Conservation (phyloP, 2,329 filamentous ascomycete species). For the Aspergillus spinulosporus region DNA sequence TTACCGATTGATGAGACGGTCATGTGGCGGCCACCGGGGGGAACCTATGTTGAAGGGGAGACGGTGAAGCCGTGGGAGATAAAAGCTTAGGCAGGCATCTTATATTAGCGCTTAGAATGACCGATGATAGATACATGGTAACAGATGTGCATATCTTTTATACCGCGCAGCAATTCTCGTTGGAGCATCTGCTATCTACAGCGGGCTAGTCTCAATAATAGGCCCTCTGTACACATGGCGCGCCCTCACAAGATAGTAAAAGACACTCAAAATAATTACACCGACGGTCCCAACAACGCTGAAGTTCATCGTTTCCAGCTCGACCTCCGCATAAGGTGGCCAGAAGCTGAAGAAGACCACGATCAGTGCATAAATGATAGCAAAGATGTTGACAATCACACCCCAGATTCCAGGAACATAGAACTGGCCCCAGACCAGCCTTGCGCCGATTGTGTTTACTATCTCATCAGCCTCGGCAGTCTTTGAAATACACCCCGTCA, state of each 20-base stretch:
- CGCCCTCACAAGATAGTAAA: slow-evolving; percentile 43
- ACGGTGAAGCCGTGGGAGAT: neutral
- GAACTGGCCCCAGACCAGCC: slow-evolving; percentile 34
- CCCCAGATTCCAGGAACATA: slow-evolving; percentile 38
- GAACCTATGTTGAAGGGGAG: neutral
- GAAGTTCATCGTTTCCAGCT: slow-evolving; percentile 50
- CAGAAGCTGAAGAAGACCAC: slow-evolving; percentile 54
- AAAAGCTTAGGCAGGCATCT: neutral
- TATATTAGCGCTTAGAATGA: neutral
- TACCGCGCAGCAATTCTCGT: no score
- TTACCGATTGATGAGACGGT: neutral
- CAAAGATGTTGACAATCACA: slow-evolving; percentile 45
- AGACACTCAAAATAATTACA: slow-evolving; percentile 41
- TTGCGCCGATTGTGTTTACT: slow-evolving; percentile 29
- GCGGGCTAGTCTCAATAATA: neutral
- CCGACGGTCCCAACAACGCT: slow-evolving; percentile 45
- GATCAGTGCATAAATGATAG: slow-evolving; percentile 48
- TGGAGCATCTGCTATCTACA: no score
- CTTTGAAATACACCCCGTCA: neutral
- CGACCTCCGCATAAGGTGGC: slow-evolving; percentile 42
- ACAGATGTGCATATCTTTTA: no score
- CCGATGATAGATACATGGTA: neutral
- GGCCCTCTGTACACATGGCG: slow-evolving; percentile 37
- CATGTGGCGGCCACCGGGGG: neutral
- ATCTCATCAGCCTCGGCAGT: neutral